Base-by-base conservation (phyloP, 2,329 filamentous ascomycete genomes). In the Conoideocrella luteorostrata region DNA sequence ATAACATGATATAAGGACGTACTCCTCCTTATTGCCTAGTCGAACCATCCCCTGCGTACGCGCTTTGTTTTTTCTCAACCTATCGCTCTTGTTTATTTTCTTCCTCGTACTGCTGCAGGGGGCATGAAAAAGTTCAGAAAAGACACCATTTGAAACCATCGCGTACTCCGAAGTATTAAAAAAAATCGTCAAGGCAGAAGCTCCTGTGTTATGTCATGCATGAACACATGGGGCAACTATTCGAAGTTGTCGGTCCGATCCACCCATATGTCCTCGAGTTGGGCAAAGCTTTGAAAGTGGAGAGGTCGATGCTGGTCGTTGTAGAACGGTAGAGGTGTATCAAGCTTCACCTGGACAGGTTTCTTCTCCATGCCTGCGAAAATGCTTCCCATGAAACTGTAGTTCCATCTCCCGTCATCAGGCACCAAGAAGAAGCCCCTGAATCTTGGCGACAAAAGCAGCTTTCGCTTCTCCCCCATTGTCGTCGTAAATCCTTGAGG, bases 231-330 rank as follows among this genome's bases (percentile, higher is more conserved):
- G 24, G 17, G 17, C 7, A 13, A 11, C 74, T 77, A 97, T 56
- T 88, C 91, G 71, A 98, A 95, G 63, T 90, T 91, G 70, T 98
- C 91, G 51, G 80, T 80, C 57, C 89, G 77, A 65, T 98, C 93
- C 37, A 96, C 90, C 80, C 90, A 95, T 33, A 95, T 86, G 66
- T 98, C 91, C 69, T 98, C 93, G 62, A 98, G 68, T 71, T 98
- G 91, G 1, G 90, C 88, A 68, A 98, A 98, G 66, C 89, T 95
- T 63, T 91, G 85, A 77, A 98, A 98, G 69, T 98, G 93, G 44
- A 96, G 71, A 13, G 91, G 90, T 21, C 93, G 80, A 66, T 98
- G 94, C 56, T 89, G 77, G 56, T 90, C 89, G 60, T 86, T 90
- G 68, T 98, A 98, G 69, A 95, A 97, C 7, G 86, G 75, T 53